Evolutionary conservation across 176 grass and related monocot genomes (phyloP), one percentile per base, ranked within the genome.

Genomic region (Oryza rufipogon): DNA sequence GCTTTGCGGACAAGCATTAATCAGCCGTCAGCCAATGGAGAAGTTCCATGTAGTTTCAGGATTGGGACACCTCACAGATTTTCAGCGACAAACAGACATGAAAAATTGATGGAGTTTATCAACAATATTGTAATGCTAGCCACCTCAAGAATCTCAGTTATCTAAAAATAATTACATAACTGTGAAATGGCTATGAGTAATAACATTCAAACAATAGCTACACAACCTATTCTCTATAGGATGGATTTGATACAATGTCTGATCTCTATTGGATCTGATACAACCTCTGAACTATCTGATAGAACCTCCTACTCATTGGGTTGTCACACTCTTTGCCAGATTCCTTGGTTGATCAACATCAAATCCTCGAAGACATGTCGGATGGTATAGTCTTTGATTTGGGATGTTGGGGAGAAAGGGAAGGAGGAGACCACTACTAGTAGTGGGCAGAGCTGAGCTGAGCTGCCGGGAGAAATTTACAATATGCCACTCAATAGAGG

Each of bases 271-370:
- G 2, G 47, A 49, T 49, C 28, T 3, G 17, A 51, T 2, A 20
- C 45, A 22, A 22, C 56, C 1, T 33, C 28, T 16, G 28, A 15
- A 80, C 6, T 66, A 56, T 65, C 65, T 64, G 74, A 76, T 17
- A 39, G 4, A 14, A 9, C 38, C 60, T 11, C 56, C 67, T 36
- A 56, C 11, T 73, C 67, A 93, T 42, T 93, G 84, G 16, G 91
- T 93, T 4, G 91, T 96, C 86, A 96, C 91, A n/a, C 94, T 96
- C 61, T 96, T 96, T 1, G 94, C 88, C 75, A 96, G 87, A 89
- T 96, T 96, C 26, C 94, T 93, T 69, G 93, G 93, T 80, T 96
- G 94, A 60, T 93, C 94, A 0, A 93, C 91, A 56, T 96, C 84
- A 26, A 85, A 93, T 66, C 94, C 91, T 2, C 94, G 86, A 44